phyloP scores from a whole-genome alignment of 1,284 basidiomycete genomes.

The Vanrija sp. region DNA sequence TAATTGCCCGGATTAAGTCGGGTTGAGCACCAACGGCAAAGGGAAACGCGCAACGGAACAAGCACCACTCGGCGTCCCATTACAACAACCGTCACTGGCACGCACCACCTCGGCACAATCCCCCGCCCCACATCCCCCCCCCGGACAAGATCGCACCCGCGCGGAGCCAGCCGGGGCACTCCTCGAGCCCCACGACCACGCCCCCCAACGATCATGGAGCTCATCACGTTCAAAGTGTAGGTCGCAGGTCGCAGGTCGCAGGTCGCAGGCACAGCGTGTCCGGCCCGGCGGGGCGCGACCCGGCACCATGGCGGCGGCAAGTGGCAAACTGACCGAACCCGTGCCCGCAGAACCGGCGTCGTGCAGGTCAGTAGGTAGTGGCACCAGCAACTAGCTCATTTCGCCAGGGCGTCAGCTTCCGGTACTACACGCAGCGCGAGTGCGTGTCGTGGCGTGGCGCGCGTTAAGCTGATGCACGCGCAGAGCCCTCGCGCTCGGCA shows the following conservation, averaged over 20 bases:
- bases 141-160: neutral
- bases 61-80: too few relatives aligned
- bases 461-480: too few relatives aligned
- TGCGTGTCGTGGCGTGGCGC: constrained; percentile 5
- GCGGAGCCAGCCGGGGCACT: too few relatives aligned
- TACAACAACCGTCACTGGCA: too few relatives aligned
- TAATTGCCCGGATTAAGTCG: too few relatives aligned
- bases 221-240: constrained; percentile 44
- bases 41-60: too few relatives aligned
- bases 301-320: too few relatives aligned
- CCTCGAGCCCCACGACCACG: neutral
- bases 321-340: neutral
- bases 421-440: constrained; percentile 38
- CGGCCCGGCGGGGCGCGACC: too few relatives aligned
- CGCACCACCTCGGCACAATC: too few relatives aligned
- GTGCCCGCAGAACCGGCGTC: constrained; percentile 28
- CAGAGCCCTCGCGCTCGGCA: constrained; percentile 35
- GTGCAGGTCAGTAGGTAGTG: constrained; percentile 30
- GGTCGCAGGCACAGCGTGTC: too few relatives aligned
- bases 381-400: neutral
- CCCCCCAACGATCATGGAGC: constrained; percentile 15
- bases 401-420: constrained; percentile 39
- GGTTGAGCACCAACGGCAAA: too few relatives aligned
- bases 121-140: too few relatives aligned
- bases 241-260: neutral